Evolutionary conservation across 2,329 filamentous ascomycete species (phyloP), one percentile per base, ranked within the genome.

Genomic region (Fusarium domesticum): DNA sequence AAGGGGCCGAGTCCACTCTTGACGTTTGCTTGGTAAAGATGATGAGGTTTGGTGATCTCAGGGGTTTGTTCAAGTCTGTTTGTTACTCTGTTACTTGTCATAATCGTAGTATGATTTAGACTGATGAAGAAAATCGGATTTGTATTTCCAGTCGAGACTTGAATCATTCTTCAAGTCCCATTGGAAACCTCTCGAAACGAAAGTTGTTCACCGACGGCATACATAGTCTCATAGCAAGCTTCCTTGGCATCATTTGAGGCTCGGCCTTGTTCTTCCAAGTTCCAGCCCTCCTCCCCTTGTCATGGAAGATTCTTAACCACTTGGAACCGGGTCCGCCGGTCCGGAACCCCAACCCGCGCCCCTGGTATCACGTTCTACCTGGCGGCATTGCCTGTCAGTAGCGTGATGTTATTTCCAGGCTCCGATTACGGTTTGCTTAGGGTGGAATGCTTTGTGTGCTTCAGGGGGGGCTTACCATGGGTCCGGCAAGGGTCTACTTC

Each of bases 241-340:
- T n/a, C 36, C 42, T 45, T 41, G 34, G 25, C 45, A 37, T 42
- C 39, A 46, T 30, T 42, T 59, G 54, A 59, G 54, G 56, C 56
- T 58, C 56, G 51, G 56, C 37, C 49, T 57, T 58, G 59, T 56
- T 56, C 53, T 28, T 8, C 3, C 14, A 6, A 11, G 23, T 28
- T n/a, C n/a, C 23, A 28, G 10, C 23, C 23, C 20, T 19, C 4
- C 18, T 6, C 4, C 39, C 48, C 48, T 36, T 43, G 32, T 18
- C 12, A 19, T 31, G 25, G 18, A 32, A 30, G 18, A 16, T 32
- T 33, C 14, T 12, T 28, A 41, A 53, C 45, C 48, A 52, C 30
- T 44, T 50, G 51, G 50, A 35, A 41, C 53, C 37, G 42, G 47
- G 35, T 28, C 51, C 47, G 49, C 36, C 47, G 53, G 40, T 37